These are phyloP conservation scores for Parastagonospora nodorum DNA, from an alignment of 2,329 filamentous ascomycete species.

Conservation along the genomic window DNA sequence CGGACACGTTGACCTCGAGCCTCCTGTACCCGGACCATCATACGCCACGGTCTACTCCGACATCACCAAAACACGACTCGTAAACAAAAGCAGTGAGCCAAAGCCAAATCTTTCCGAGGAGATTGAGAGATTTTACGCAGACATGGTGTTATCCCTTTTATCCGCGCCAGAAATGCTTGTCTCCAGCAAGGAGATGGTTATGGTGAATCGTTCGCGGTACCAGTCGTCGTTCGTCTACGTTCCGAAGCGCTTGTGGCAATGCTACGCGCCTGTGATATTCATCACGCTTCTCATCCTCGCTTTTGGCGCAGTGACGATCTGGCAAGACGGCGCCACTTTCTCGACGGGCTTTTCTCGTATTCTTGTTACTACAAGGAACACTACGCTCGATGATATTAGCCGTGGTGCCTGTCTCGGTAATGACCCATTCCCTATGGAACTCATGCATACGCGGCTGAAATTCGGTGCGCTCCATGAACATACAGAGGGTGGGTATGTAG, in stretches of 20 bases:
- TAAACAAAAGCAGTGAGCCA: slow-evolving; percentile 41
- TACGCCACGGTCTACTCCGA: slow-evolving; percentile 36
- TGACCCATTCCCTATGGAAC: slow-evolving; percentile 46
- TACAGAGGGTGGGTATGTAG: slow-evolving; percentile 27
- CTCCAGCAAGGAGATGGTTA: slow-evolving; percentile 13
- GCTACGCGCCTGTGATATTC: slow-evolving; percentile 41
- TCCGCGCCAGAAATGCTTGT: slow-evolving; percentile 41
- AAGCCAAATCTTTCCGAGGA: slow-evolving; percentile 25
- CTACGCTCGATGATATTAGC: slow-evolving; percentile 45
- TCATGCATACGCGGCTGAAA: slow-evolving; percentile 42
- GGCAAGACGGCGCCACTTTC: slow-evolving; percentile 42
- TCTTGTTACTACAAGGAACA: slow-evolving; percentile 43
- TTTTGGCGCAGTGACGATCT: slow-evolving; percentile 35
- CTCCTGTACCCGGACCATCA: slow-evolving; percentile 31
- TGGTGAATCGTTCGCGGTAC: slow-evolving; percentile 28
- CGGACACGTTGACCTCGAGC: slow-evolving; percentile 36
- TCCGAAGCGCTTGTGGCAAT: slow-evolving; percentile 37
- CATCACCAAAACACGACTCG: slow-evolving; percentile 51
- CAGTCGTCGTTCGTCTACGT: slow-evolving; percentile 41
- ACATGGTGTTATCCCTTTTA: slow-evolving; percentile 43
- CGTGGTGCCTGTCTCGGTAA: slow-evolving; percentile 48
- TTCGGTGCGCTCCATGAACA: slow-evolving; percentile 46
- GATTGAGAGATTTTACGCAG: slow-evolving; percentile 38
- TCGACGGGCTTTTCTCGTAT: slow-evolving; percentile 43
- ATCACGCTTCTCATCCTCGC: slow-evolving; percentile 33